A percentile compares a stretch with the other conserved stretches of the same genome.
phyloP scores from a whole-genome alignment of 192 early-diverging fungal species.

The Podila epigama region DNA sequence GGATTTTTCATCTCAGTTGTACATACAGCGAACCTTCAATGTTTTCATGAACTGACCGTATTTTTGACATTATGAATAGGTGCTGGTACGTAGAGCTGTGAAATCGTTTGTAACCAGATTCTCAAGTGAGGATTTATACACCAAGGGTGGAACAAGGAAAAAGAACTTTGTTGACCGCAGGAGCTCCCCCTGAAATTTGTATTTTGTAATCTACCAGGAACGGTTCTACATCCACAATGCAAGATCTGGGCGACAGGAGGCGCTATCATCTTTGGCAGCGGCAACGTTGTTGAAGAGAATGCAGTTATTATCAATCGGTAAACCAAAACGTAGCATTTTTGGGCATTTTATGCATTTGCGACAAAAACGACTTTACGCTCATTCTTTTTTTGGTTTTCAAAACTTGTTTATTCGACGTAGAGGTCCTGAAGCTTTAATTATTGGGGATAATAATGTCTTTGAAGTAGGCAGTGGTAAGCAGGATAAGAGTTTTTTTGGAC shows the following conservation, averaged over 20 bases:
- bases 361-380: neutral
- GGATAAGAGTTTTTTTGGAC: neutral
- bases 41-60: no score
- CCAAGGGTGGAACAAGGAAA: neutral
- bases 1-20: no score
- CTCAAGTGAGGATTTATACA: no score
- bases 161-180: neutral
- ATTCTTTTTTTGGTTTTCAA: neutral
- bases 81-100: conserved; percentile 46
- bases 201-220: conserved; percentile 48
- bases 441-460: conserved; percentile 79
- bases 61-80: no score
- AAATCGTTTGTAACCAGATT: no score
- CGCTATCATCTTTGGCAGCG: conserved; percentile 71
- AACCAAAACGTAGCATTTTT: neutral
- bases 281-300: conserved; percentile 82
- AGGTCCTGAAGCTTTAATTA: conserved; percentile 57
- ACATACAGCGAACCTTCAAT: no score
- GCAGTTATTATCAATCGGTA: conserved; percentile 75
- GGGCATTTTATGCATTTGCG: neutral
- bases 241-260: conserved; percentile 70
- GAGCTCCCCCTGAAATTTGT: neutral
- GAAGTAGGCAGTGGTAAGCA: conserved; percentile 73
- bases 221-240: conserved; percentile 79
- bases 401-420: conserved; percentile 21